Conservation (phyloP, 805 yeast species). For the Pichia membranifaciens region DNA sequence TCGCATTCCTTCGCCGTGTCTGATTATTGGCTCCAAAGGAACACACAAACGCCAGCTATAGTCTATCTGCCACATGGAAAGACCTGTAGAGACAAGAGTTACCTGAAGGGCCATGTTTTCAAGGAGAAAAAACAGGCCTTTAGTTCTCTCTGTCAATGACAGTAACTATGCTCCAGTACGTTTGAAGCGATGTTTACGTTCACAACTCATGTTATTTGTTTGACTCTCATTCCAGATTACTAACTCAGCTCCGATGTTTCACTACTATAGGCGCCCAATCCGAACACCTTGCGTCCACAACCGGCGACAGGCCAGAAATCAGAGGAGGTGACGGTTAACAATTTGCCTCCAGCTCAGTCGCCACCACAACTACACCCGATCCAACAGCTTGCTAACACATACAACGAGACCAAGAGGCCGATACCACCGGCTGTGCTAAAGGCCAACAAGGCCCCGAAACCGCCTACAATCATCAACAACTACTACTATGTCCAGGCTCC, state of each 20-base stretch:
- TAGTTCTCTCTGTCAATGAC: constrained; percentile 13
- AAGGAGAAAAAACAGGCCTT: constrained; percentile 14
- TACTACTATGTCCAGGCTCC: constrained; percentile 19
- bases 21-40: too few species aligned
- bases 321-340: neutral
- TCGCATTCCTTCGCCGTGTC: too few species aligned
- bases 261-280: constrained; percentile 15
- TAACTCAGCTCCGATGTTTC: too few species aligned
- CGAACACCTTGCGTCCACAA: constrained; percentile 20
- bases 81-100: too few species aligned
- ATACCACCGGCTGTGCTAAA: neutral
- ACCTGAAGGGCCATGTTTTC: constrained; percentile 13
- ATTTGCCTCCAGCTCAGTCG: neutral
- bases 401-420: constrained; percentile 5
- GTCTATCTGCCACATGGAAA: too few species aligned
- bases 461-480: constrained; percentile 19
- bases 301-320: constrained; percentile 16
- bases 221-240: too few species aligned
- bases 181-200: neutral
- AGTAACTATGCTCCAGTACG: constrained; percentile 20
- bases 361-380: constrained; percentile 3
- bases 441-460: neutral
- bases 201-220: too few species aligned
- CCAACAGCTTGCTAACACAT: constrained; percentile 5
- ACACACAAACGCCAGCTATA: too few species aligned